Evolutionary conservation across 371 early-diverging fungal genomes (phyloP).

Genomic region (Mucor lusitanicus): DNA sequence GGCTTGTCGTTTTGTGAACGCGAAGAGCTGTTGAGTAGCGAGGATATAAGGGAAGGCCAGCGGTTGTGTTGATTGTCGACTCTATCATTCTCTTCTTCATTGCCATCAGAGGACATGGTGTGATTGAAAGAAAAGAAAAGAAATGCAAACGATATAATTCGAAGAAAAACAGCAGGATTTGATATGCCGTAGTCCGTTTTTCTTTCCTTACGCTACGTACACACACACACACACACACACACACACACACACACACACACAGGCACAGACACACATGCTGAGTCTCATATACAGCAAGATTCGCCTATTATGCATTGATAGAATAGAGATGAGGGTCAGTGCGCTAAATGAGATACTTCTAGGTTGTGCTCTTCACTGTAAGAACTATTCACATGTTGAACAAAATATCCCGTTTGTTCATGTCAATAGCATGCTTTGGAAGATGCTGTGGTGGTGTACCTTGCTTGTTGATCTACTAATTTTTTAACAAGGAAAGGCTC

Average conservation of each 20-base stretch:
- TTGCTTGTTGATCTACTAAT: too few species aligned
- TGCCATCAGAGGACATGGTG: background rate
- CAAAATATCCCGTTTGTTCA: too few species aligned
- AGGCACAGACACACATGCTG: too few species aligned
- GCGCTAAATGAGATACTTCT: background rate
- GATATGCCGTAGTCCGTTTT: background rate
- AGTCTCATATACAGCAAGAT: too few species aligned
- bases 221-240: too few species aligned
- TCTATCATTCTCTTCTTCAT: background rate
- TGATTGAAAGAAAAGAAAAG: too few species aligned
- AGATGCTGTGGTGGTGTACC: too few species aligned
- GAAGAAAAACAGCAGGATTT: background rate
- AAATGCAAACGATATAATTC: too few species aligned
- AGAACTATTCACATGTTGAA: background rate
- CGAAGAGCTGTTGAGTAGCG: background rate
- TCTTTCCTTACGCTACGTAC: background rate
- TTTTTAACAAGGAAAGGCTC: too few species aligned
- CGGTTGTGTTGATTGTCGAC: background rate
- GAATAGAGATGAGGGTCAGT: background rate
- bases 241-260: too few species aligned
- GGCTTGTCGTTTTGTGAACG: background rate
- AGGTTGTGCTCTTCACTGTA: background rate
- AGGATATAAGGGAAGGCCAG: background rate
- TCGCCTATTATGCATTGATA: too few species aligned
- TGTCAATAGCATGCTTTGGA: too few species aligned